Evolutionary conservation across 192 early-diverging fungal genomes (phyloP), one percentile per base, ranked within the genome.

Genomic region (Paraglomus brasilianum): DNA sequence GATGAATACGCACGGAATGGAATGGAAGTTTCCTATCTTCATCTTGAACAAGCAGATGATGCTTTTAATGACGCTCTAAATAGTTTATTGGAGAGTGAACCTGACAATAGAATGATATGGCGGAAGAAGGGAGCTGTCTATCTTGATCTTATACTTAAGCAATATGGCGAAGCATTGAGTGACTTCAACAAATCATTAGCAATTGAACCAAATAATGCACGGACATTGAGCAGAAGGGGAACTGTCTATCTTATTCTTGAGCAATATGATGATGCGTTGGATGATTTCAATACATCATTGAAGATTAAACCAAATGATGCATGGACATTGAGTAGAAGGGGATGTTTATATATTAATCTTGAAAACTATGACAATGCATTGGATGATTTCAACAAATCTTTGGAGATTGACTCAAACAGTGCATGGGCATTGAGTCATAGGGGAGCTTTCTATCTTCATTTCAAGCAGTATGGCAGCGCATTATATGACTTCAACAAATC

Each of bases 251-350:
- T 17, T 24, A 65, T 47, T 3, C 24, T 47, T 11, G 5, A 38
- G 5, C 46, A 38, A 15, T 65, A 14, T 17, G 30, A 41, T 1
- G 14, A 65, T 30, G 44, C 62, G 5, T 49, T 65, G 30, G 9
- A 48, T 41, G 62, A 65, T 15, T 17, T 65, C 8, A 65, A 65
- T 65, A 47, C 46, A 65, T 65, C 62, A 5, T 65, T 65, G 45
- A 47, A 65, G 46, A 17, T 38, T 48, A 36, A 65, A 19, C 45
- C 46, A n/a, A 65, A 65, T 48, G 17, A 48, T 49, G 5, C 46
- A 5, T 30, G 19, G 15, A 19, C 62, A 49, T 48, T 30, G 36
- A 36, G 49, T 39, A 39, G 46, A 48, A 8, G 62, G 40, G 45
- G 45, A 14, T 24, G 7, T 38, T 5, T 65, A 24, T 49, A 65